phyloP scores from a whole-genome alignment of 106 monocot genomes.

The Allium fistulosum region DNA sequence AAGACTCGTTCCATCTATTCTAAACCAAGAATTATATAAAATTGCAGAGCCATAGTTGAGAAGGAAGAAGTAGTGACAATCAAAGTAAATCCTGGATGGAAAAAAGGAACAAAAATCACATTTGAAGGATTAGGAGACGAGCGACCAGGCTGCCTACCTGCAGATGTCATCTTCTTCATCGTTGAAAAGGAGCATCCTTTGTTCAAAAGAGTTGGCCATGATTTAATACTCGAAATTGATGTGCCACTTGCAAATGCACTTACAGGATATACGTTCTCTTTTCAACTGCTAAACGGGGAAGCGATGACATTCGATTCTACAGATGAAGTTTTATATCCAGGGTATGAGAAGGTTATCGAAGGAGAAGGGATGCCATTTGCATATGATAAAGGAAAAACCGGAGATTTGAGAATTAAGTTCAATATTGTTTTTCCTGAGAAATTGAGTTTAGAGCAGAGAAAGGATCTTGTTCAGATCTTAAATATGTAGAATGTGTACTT shows the following conservation, averaged over 20 bases:
- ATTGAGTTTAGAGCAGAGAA: constrained; percentile 27
- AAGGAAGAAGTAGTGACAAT: constrained; percentile 44
- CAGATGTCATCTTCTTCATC: constrained; percentile 47
- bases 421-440: constrained; percentile 35
- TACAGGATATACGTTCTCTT: constrained; percentile 52
- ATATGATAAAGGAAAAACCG: constrained; percentile 28
- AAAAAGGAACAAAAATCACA: constrained; percentile 53
- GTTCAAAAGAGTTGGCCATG: constrained; percentile 63
- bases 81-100: constrained; percentile 60
- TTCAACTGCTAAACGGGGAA: constrained; percentile 45
- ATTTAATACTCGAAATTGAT: constrained; percentile 57
- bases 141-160: constrained; percentile 37
- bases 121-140: constrained; percentile 56
- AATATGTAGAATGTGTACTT: no score
- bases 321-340: constrained; percentile 57
- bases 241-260: constrained; percentile 62
- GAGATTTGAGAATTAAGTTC: constrained; percentile 59
- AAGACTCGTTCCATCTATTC: no score
- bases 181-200: constrained; percentile 46
- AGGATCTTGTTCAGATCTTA: no score
- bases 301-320: constrained; percentile 33
- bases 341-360: constrained; percentile 54
- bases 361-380: constrained; percentile 68
- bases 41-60: constrained; percentile 21
- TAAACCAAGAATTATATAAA: no score